A percentile compares a stretch with the other conserved stretches of the same genome.
phyloP scores from a whole-genome alignment of 257 asterid species.

The Salvia miltiorrhiza region DNA sequence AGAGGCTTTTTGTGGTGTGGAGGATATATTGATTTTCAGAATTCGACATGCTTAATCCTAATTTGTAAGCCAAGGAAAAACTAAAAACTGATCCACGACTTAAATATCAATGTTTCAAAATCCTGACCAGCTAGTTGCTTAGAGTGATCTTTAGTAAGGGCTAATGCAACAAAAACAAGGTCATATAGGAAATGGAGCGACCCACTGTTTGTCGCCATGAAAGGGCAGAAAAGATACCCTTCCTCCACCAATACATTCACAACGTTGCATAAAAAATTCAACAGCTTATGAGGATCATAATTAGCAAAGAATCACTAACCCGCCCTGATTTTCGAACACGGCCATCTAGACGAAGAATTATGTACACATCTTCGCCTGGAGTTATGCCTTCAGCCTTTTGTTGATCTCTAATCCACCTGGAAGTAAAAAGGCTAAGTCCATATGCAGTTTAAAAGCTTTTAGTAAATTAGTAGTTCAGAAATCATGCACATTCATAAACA shows the following conservation, averaged over 20 bases:
- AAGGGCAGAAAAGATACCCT: no score
- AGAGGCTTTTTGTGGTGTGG: neutral
- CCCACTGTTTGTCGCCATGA: no score
- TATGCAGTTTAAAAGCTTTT: neutral
- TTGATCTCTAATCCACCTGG: conserved; percentile 95
- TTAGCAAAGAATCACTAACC: conserved; percentile 47
- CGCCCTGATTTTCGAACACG: conserved; percentile 93
- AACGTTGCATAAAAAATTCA: neutral
- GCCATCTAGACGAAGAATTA: conserved; percentile 94
- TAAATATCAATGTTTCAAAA: neutral
- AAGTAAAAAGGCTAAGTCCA: conserved; percentile 13
- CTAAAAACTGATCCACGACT: neutral
- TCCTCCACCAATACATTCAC: no score
- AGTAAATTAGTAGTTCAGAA: neutral
- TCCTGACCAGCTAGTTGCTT: neutral
- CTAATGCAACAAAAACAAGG: neutral
- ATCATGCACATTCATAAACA: neutral
- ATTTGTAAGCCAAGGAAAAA: neutral
- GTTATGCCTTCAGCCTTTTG: conserved; percentile 83
- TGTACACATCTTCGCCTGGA: conserved; percentile 93
- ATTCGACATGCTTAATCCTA: neutral
- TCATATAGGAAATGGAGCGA: no score
- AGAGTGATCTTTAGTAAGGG: neutral
- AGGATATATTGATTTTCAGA: neutral
- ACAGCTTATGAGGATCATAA: neutral